Percentiles rank a stretch among this genome's conserved stretches.
phyloP scores from a whole-genome alignment of 495 filamentous ascomycete species.

The Bacidia gigantensis region DNA sequence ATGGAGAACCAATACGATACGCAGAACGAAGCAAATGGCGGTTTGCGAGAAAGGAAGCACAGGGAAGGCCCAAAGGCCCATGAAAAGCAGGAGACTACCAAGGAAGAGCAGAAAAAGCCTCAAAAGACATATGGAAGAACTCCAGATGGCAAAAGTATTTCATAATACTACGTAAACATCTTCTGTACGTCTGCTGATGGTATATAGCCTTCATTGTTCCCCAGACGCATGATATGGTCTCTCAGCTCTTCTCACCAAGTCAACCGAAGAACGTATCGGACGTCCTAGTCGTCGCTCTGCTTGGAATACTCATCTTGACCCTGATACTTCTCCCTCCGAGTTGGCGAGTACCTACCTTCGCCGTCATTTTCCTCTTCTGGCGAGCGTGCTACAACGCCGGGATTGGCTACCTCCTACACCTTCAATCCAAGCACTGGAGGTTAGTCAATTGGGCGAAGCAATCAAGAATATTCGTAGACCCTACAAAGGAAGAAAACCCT shows the following conservation, averaged over 20 bases:
- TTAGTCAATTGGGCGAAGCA: constrained; percentile 80
- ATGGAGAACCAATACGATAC: not conserved
- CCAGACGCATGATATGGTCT: constrained; percentile 97
- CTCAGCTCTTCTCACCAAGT: constrained; percentile 85
- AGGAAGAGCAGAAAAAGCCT: constrained; percentile 31
- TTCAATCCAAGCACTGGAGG: constrained; percentile 78
- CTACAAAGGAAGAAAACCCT: constrained; percentile 62
- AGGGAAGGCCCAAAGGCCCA: constrained; percentile 46
- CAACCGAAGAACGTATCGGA: constrained; percentile 93
- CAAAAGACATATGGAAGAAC: constrained; percentile 84
- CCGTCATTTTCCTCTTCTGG: constrained; percentile 81
- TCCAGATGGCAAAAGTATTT: constrained; percentile 69
- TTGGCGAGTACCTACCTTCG: constrained; percentile 61
- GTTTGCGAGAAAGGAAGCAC: constrained; percentile 13
- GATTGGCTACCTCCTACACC: constrained; percentile 77
- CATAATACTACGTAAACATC: not conserved
- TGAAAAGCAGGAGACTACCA: constrained; percentile 21
- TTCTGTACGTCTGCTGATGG: constrained; percentile 1
- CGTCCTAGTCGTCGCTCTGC: constrained; percentile 61
- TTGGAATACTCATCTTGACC: constrained; percentile 56
- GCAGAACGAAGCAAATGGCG: not conserved
- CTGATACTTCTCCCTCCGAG: constrained; percentile 56
- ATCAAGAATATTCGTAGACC: constrained; percentile 73
- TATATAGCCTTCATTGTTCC: constrained; percentile 81
- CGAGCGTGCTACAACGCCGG: constrained; percentile 81